These are phyloP conservation scores for Xylaria multiplex DNA, from an alignment of 2,329 filamentous ascomycete species.

Conservation along the genomic window DNA sequence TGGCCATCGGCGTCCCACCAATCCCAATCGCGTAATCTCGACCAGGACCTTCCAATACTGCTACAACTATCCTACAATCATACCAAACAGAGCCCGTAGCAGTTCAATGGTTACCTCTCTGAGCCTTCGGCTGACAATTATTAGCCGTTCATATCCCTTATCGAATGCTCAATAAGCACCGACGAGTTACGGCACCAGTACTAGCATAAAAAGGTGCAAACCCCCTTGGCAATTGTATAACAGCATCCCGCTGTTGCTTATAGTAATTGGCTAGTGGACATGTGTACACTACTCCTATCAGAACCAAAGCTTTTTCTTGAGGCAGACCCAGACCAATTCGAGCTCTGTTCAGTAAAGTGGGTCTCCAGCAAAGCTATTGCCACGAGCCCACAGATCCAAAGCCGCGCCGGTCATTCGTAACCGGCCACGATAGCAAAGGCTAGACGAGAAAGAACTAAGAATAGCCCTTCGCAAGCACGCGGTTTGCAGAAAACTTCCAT, in stretches of 20 bases:
- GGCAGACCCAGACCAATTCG: conserved; percentile 1
- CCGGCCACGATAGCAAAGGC: conserved; percentile 31
- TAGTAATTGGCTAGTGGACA: background rate
- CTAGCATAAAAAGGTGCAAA: background rate
- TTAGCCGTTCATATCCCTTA: background rate
- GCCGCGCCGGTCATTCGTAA: conserved; percentile 1
- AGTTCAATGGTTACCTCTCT: background rate
- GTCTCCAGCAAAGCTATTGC: conserved; percentile 23
- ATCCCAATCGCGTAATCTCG: conserved; percentile 14
- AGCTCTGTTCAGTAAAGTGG: conserved; percentile 18
- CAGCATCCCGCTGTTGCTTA: no score
- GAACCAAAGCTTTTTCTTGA: background rate
- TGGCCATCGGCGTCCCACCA: conserved; percentile 20
- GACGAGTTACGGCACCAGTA: background rate
- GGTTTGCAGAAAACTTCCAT: conserved; percentile 2
- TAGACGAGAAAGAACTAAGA: conserved; percentile 26
- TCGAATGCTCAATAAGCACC: conserved; percentile 1
- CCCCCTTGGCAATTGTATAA: no score
- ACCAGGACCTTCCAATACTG: conserved; percentile 5
- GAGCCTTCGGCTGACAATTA: background rate
- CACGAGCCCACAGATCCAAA: conserved; percentile 14
- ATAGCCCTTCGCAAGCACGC: conserved; percentile 20
- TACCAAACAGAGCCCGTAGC: background rate
- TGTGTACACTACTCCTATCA: background rate
- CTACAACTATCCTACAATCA: background rate